Conservation (phyloP, 202 grass and related monocot species). For the Setaria viridis region DNA sequence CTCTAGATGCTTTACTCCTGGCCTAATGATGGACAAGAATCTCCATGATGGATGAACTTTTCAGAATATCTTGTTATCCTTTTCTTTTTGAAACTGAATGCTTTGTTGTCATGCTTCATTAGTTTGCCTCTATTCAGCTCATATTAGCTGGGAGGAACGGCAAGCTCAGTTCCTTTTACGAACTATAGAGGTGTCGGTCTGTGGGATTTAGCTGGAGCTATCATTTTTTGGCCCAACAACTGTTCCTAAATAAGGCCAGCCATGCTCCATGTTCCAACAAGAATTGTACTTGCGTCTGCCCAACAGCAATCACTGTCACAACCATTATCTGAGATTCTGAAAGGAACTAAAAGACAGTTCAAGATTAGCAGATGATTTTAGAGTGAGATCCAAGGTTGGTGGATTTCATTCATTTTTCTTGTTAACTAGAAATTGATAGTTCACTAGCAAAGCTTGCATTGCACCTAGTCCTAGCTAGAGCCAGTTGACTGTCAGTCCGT, state of each 20-base stretch:
- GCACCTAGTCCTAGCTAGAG: background rate
- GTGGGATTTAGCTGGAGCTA: constrained; percentile 20
- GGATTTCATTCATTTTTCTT: background rate
- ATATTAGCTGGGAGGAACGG: constrained; percentile 47
- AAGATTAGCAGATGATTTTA: background rate
- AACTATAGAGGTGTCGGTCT: background rate
- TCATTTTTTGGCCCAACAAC: constrained; percentile 35
- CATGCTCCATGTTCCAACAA: constrained; percentile 14
- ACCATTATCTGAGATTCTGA: background rate
- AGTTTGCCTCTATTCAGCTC: constrained; percentile 34
- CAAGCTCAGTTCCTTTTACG: constrained; percentile 24
- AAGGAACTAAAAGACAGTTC: background rate
- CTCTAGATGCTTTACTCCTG: constrained; percentile 5
- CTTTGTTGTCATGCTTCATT: constrained; percentile 36
- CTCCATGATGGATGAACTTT: constrained; percentile 50
- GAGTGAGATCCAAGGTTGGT: constrained; percentile 20
- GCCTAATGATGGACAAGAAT: constrained; percentile 37
- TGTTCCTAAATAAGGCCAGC: constrained; percentile 11
- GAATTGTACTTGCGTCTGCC: constrained; percentile 36
- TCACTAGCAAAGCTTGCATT: background rate
- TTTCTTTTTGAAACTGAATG: constrained; percentile 8
- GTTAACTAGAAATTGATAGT: background rate
- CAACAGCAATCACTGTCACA: constrained; percentile 2
- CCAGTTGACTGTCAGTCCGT: background rate
- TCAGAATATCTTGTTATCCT: constrained; percentile 15